Base-by-base conservation (phyloP, 1,284 basidiomycete species). In the Boletus mariae region DNA sequence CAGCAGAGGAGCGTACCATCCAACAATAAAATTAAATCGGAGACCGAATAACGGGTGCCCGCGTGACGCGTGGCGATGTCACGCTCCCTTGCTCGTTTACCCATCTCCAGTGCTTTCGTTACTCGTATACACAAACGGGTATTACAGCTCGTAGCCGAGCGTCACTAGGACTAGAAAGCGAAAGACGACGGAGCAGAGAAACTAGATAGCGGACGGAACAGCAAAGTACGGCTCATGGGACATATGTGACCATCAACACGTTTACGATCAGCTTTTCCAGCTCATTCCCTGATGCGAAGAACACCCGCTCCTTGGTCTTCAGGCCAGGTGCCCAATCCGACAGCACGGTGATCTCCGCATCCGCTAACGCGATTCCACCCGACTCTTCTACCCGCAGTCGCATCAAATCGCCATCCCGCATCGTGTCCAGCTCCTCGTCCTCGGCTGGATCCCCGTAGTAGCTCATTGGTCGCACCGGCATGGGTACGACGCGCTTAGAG, bases 181-280 rank as follows among this genome's bases (percentile, higher is more conserved):
- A 43, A 43, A 28, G 26, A 44, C 29, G 44, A 45, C 2, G 17
- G 23, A 23, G 17, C 10, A 12, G 29, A 31, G 15, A 29, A 38
- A 10, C 8, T 17, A 7, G 31, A 44, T 43, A 28, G 4, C 11
- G 38, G 38, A 40, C 11, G 20, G 25, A 43, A 43, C 15, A 26
- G 13, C 25, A 43, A 43, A 26, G 41, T 43, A n/a, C 13, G 17
- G 26, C 5, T 51, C 65, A 68, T 49, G 70, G 70, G 54, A 89
- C 80, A 60, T 75, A 89, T 7, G 82, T 80, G 25, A 89, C 84
- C 49, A 90, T 62, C 50, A 90, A 65, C 26, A 84, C 79, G 65
- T 90, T 89, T 23, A 90, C 84, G 8, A 89, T 77, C 55, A 90
- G 67, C 68, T 83, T 88, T 65, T 87, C 82, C 64, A 90, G 63